Evolutionary conservation across 352 stramenopile genomes (phyloP).

Genomic region (Globisporangium acanthophoron): DNA sequence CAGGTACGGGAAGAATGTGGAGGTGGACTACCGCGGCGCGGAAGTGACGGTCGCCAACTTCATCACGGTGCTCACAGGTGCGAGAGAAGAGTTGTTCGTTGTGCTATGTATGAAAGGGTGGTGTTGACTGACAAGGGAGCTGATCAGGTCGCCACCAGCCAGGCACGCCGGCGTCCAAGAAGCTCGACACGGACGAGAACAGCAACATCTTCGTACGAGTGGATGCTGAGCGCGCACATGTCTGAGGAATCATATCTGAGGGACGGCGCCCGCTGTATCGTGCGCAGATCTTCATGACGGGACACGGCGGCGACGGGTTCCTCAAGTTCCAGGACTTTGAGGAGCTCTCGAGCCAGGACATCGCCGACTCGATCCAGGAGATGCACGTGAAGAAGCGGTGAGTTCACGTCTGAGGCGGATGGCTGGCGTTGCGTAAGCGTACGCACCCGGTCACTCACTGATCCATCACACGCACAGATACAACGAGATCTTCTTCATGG

Average conservation of each 20-base stretch:
- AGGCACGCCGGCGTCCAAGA: constrained; percentile 87
- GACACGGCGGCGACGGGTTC: constrained; percentile 96
- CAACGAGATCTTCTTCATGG: constrained; percentile 95
- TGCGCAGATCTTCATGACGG: constrained; percentile 86
- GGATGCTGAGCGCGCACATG: too few relatives aligned
- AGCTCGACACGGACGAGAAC: constrained; percentile 84
- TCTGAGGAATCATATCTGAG: background rate
- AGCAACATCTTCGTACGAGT: constrained; percentile 82
- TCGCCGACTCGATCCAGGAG: constrained; percentile 90
- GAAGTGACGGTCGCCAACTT: constrained; percentile 98
- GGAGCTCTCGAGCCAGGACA: constrained; percentile 94
- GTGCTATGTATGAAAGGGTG: too few relatives aligned
- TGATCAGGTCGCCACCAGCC: constrained; percentile 72
- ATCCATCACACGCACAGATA: constrained; percentile 43
- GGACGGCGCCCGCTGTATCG: background rate
- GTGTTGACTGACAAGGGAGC: too few relatives aligned
- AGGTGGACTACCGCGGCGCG: constrained; percentile 93
- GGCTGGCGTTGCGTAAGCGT: background rate
- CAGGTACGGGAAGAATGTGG: constrained; percentile 87
- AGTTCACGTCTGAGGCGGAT: constrained; percentile 4
- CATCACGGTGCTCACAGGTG: constrained; percentile 89
- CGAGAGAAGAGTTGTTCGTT: background rate
- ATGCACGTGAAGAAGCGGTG: constrained; percentile 91
- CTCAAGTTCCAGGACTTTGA: constrained; percentile 98
- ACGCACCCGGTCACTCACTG: background rate